Base-by-base conservation (phyloP, 495 filamentous ascomycete species). In the Hypoxylon trugodes region DNA sequence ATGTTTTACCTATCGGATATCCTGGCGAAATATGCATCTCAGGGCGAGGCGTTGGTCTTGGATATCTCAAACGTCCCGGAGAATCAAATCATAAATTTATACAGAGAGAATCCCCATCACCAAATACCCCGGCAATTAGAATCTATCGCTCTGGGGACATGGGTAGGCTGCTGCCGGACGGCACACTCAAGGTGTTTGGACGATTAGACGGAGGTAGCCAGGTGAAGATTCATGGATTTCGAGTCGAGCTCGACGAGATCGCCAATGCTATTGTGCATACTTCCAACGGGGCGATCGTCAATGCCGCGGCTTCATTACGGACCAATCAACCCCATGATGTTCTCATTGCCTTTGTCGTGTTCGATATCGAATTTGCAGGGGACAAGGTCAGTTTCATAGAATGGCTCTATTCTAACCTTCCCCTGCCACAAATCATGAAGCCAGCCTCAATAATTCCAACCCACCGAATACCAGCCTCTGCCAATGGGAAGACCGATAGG, bases 201-300 rank as follows among this genome's bases (percentile, higher is more conserved):
- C 78, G 82, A 0, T 66, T 83, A 0, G 67, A 55, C 0, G 77
- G 77, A 4, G 78, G 81, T 50, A 72, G 51, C 5, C 79, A 79
- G 36, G 70, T 58, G 1, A 58, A 58, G 16, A 64, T 83, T 15
- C 65, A 73, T 0, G 80, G 81, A 1, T 59, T 82, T 12, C 76
- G 81, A 1, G 48, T 83, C 7, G 77, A 83, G 6, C 64, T 81
- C 1, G 65, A 61, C 1, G 81, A 83, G 25, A 62, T 83, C 32
- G 78, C 76, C 16, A 47, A 58, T 35, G 64, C 51, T 54, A 73
- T 68, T 3, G 60, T 81, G 0, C 10, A 49, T 0, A 35, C 16
- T 1, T 25, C 65, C 1, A 6, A 35, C 77, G 7, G 55, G 21
- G 16, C 2, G 1, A 18, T 68, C 4, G 13, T 62, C 2, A 21